Conservation (phyloP, 345 rosid species). For the Eucalyptus leucophloia region DNA sequence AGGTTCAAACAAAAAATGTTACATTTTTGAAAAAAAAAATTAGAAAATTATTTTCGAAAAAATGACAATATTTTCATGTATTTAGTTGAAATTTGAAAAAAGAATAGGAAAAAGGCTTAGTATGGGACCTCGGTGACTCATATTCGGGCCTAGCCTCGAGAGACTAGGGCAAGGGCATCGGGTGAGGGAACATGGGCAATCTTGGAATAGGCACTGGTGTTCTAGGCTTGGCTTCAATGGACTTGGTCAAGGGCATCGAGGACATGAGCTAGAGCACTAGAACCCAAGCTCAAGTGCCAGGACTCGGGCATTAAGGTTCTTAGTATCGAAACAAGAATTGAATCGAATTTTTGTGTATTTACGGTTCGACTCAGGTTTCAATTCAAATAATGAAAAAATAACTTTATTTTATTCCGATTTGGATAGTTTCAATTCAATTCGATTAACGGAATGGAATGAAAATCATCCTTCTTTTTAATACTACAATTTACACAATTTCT, state of each 20-base stretch:
- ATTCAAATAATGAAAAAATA: no score
- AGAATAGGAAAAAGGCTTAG: neutral
- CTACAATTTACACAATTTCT: no score
- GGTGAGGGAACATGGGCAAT: neutral
- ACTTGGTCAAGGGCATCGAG: neutral
- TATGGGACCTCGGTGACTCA: neutral
- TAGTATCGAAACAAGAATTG: rapidly evolving
- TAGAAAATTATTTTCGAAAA: no score
- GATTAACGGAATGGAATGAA: neutral
- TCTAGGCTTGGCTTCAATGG: neutral
- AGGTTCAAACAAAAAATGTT: neutral
- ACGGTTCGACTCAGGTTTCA: rapidly evolving
- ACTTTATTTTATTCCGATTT: rapidly evolving
- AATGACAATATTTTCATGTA: no score
- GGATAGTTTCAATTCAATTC: no score
- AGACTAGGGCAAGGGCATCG: neutral
- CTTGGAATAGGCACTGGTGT: neutral
- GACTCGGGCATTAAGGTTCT: neutral
- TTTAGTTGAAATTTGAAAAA: neutral
- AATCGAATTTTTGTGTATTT: no score
- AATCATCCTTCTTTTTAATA: neutral
- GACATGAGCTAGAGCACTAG: neutral
- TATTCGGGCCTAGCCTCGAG: neutral
- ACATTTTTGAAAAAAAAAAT: no score
- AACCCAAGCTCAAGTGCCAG: neutral